These are phyloP conservation scores for Ascodesmis nigricans DNA, from an alignment of 495 filamentous ascomycete species.

Conservation along the genomic window DNA sequence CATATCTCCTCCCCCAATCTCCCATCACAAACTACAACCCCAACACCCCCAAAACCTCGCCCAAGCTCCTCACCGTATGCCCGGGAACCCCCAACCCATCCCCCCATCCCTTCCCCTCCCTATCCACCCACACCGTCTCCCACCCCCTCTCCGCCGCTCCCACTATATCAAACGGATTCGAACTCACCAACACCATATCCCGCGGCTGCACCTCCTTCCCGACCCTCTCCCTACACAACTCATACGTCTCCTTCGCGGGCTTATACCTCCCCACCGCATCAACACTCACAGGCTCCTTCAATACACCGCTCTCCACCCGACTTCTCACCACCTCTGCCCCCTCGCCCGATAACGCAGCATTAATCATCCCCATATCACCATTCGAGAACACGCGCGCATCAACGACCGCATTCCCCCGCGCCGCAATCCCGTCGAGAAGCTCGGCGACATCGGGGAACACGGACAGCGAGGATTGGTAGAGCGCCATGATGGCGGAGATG, in stretches of 20 bases:
- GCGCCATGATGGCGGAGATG: slow-evolving; percentile 32
- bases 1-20: no score
- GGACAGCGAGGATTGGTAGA: slow-evolving; percentile 44
- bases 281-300: slow-evolving; percentile 35
- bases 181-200: slow-evolving; percentile 50
- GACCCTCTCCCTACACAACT: slow-evolving; percentile 33
- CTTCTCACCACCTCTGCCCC: slow-evolving; percentile 6
- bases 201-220: slow-evolving; percentile 24
- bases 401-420: slow-evolving; percentile 21
- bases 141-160: slow-evolving; percentile 33
- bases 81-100: slow-evolving; percentile 11
- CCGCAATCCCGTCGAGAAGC: slow-evolving; percentile 28
- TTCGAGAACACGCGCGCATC: slow-evolving; percentile 54
- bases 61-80: slow-evolving; percentile 8
- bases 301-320: slow-evolving; percentile 31
- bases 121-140: slow-evolving; percentile 49
- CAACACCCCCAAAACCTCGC: slow-evolving; percentile 5
- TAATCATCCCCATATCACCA: slow-evolving; percentile 42
- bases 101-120: slow-evolving; percentile 23
- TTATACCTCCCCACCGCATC: slow-evolving; percentile 42
- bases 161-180: slow-evolving; percentile 65
- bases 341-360: slow-evolving; percentile 30
- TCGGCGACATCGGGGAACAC: slow-evolving; percentile 46
- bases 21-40: background rate
- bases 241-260: slow-evolving; percentile 42